Evolutionary conservation across 2,329 filamentous ascomycete genomes (phyloP).

Genomic region (Calonectria fujianensis): DNA sequence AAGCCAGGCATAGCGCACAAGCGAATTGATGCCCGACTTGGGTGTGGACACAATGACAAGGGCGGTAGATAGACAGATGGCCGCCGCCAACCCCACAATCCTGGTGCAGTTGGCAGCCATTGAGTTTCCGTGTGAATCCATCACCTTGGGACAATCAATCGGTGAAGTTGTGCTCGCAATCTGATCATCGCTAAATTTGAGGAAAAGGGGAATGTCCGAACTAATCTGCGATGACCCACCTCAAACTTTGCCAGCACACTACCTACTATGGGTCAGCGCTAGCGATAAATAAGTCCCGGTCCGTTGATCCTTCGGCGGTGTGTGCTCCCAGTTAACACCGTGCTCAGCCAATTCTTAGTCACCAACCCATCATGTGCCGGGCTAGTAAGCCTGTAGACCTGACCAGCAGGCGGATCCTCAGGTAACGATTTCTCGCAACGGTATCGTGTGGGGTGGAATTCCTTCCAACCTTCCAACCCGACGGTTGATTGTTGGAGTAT

Average conservation of each 20-base stretch:
- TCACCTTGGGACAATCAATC: background rate
- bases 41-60: background rate
- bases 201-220: background rate
- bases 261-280: background rate
- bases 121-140: background rate
- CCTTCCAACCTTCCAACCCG: too few relatives aligned
- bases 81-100: background rate
- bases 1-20: slow-evolving; percentile 15
- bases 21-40: slow-evolving; percentile 1
- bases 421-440: background rate
- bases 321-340: background rate
- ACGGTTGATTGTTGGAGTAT: too few relatives aligned
- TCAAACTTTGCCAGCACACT: background rate
- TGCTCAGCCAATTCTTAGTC: background rate
- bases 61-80: background rate
- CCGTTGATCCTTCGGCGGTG: background rate
- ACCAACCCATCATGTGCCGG: background rate
- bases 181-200: too few relatives aligned
- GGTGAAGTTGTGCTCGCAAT: background rate
- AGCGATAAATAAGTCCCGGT: background rate
- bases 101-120: background rate
- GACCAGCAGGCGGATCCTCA: background rate
- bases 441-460: background rate
- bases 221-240: background rate
- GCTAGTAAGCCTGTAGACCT: too few relatives aligned